phyloP scores from a whole-genome alignment of 2,329 filamentous ascomycete genomes.

The Aspergillus tubingensis region DNA sequence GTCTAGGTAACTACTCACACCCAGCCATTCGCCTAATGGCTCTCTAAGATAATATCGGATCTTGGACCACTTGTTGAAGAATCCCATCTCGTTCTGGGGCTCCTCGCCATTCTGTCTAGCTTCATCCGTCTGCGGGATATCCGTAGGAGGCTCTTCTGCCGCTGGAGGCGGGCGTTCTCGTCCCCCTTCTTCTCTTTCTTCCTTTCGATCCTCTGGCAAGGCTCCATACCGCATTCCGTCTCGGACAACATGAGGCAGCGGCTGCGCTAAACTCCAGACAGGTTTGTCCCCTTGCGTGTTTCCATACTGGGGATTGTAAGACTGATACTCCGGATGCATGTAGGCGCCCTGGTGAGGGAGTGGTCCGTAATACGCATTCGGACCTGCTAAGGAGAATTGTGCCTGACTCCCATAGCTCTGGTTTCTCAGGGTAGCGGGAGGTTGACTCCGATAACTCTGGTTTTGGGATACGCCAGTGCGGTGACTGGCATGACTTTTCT shows the following conservation, averaged over 20 bases:
- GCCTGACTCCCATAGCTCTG: background rate
- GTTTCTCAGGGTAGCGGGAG: background rate
- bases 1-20: constrained; percentile 14
- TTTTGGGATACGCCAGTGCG: background rate
- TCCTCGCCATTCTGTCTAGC: background rate
- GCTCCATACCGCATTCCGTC: constrained; percentile 46
- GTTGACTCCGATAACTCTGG: background rate
- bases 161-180: background rate
- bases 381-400: background rate
- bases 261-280: constrained; percentile 54
- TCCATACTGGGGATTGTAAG: constrained; percentile 54
- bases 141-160: background rate
- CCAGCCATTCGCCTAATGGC: constrained; percentile 35
- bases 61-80: constrained; percentile 32
- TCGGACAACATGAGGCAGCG: constrained; percentile 53
- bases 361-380: background rate
- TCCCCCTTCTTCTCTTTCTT: background rate
- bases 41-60: constrained; percentile 29
- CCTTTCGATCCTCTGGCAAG: constrained; percentile 12
- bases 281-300: constrained; percentile 46
- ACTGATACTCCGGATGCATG: constrained; percentile 18
- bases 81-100: background rate
- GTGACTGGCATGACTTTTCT: background rate
- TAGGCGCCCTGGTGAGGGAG: constrained; percentile 6
- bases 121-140: constrained; percentile 1